Percentiles rank a stretch among this genome's conserved stretches.
These are phyloP conservation scores for Scheffersomyces insectosa DNA, from an alignment of 1,139 yeast genomes.

Conservation along the genomic window DNA sequence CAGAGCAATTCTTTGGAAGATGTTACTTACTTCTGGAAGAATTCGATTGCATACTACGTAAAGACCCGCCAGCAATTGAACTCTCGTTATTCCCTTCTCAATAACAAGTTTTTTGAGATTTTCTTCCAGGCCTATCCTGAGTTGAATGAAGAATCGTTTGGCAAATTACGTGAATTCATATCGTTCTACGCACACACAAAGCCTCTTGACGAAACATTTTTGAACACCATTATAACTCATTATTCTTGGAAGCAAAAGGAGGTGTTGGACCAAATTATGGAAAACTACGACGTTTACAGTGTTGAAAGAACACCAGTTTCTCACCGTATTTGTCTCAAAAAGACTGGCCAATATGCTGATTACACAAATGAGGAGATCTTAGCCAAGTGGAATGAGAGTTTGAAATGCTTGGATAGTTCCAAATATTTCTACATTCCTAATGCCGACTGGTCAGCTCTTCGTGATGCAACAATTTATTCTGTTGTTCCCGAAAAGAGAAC, in stretches of 20 bases:
- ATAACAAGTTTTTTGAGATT: constrained; percentile 65
- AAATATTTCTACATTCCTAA: constrained; percentile 66
- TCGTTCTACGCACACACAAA: constrained; percentile 56
- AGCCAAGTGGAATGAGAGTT: constrained; percentile 60
- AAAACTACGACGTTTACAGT: constrained; percentile 59
- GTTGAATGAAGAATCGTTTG: constrained; percentile 57
- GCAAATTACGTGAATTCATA: constrained; percentile 58
- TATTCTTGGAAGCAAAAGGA: constrained; percentile 68
- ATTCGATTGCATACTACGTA: constrained; percentile 60
- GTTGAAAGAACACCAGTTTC: constrained; percentile 70
- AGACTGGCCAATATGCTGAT: constrained; percentile 61
- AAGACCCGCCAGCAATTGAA: constrained; percentile 37
- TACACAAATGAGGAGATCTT: constrained; percentile 58
- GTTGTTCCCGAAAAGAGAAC: constrained; percentile 39
- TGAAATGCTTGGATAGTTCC: constrained; percentile 52
- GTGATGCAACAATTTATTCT: constrained; percentile 71
- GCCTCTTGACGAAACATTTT: constrained; percentile 70
- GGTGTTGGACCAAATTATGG: constrained; percentile 64
- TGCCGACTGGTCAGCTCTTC: constrained; percentile 86
- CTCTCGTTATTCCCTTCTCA: constrained; percentile 67
- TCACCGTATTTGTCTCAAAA: constrained; percentile 73
- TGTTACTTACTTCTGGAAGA: constrained; percentile 64
- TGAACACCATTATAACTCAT: constrained; percentile 74
- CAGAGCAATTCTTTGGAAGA: constrained; percentile 56
- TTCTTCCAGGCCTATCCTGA: constrained; percentile 63